Evolutionary conservation across 2,329 filamentous ascomycete species (phyloP), one percentile per base, ranked within the genome.

Genomic region (Fusarium udum): DNA sequence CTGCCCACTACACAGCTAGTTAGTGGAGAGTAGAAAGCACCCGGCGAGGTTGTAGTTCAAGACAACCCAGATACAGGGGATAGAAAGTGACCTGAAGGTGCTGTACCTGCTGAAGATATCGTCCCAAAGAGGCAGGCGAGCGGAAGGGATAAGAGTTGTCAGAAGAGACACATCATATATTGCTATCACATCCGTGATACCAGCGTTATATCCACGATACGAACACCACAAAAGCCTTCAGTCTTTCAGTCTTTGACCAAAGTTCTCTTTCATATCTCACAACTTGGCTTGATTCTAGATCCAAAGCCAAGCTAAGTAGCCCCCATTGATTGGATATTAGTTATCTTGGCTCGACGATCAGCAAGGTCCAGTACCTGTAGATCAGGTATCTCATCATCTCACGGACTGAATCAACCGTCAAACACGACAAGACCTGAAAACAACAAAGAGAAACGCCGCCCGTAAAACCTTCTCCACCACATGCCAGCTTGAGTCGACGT

Each of bases 41-140:
- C n/a, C 32, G 15, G 46, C 26, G 62, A 69, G 67, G 63, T 53
- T 62, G 40, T 66, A 51, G 66, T 62, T 70, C 58, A 57, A 74
- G 61, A 71, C 61, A 69, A 36, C 20, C 36, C 18, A 31, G 62
- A 66, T 46, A 65, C 43, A 66, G 37, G 65, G 57, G 56, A 26
- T 46, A 62, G 43, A 49, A 42, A 57, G 68, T 63, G 52, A 63
- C 72, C 64, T 69, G 45, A 52, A 39, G 36, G 45, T 58, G 59
- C 56, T 56, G 61, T 58, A 49, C 61, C 28, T 34, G 45, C 39
- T 43, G 64, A 61, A 67, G 60, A 65, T 46, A 43, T 49, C 36
- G 24, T 61, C 71, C 68, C 48, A 36, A 58, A 65, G 52, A 58
- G 67, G 71, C 61, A 74, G 63, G 64, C 71, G 40, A 72, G 4